Percentiles rank a stretch among this genome's conserved stretches.
phyloP scores from a whole-genome alignment of 768 basidiomycete genomes.

The Holtermannia corniformis region DNA sequence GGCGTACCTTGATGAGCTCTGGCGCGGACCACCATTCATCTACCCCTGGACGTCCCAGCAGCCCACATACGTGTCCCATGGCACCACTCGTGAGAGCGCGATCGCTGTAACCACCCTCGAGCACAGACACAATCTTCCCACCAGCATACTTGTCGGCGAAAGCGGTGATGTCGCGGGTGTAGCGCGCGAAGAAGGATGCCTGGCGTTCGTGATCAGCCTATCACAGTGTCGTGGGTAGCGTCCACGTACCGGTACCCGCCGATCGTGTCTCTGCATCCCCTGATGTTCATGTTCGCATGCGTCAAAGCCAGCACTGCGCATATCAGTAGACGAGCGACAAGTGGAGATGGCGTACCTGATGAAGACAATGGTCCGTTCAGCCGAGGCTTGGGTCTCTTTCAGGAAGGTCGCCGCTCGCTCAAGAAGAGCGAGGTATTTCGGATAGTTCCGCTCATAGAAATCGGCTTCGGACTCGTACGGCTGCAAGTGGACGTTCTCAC shows the following conservation, averaged over 20 bases:
- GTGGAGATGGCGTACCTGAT: constrained; percentile 61
- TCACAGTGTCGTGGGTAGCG: too few relatives aligned
- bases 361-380: constrained; percentile 67
- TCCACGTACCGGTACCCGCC: constrained; percentile 59
- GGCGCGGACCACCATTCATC: constrained; percentile 25
- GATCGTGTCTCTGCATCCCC: constrained; percentile 82
- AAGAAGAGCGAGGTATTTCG: constrained; percentile 57
- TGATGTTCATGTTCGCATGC: constrained; percentile 84
- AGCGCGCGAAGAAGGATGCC: constrained; percentile 71
- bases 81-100: constrained; percentile 72
- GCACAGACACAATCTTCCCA: constrained; percentile 71
- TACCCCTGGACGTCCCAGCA: constrained; percentile 39
- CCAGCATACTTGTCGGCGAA: constrained; percentile 58
- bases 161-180: constrained; percentile 58
- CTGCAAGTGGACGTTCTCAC: constrained; percentile 57
- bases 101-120: constrained; percentile 94
- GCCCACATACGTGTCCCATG: constrained; percentile 68
- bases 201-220: neutral
- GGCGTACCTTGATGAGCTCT: constrained; percentile 23
- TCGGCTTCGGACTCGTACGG: constrained; percentile 61
- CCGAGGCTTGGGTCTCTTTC: constrained; percentile 50
- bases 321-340: too few relatives aligned
- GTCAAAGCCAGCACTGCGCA: constrained; percentile 83
- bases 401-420: constrained; percentile 63
- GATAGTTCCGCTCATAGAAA: constrained; percentile 68